Percentiles rank a stretch among this genome's conserved stretches.
Evolutionary conservation across 148 eudicot species (phyloP).

Genomic region (Heliamphora exappendiculata): DNA sequence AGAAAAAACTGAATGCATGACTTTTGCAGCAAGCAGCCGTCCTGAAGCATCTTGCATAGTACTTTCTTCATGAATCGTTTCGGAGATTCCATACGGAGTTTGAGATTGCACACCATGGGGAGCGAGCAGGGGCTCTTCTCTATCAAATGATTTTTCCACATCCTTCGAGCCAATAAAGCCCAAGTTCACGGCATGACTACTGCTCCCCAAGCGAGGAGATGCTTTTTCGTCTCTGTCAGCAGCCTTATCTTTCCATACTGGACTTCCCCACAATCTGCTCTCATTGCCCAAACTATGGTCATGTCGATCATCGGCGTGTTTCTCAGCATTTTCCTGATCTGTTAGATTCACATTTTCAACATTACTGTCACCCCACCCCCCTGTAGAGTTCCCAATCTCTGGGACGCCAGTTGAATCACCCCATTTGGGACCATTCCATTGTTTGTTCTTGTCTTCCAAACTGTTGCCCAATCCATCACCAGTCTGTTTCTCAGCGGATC

Average conservation of each 20-base stretch:
- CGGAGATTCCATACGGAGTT: slow-evolving; percentile 19
- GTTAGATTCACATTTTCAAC: not conserved
- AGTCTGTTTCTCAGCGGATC: slow-evolving; percentile 17
- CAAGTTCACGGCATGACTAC: slow-evolving; percentile 9
- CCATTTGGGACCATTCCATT: slow-evolving; percentile 34
- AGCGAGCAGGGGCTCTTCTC: slow-evolving; percentile 17
- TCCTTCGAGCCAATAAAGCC: slow-evolving; percentile 19
- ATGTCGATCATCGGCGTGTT: slow-evolving; percentile 20
- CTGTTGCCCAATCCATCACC: slow-evolving; percentile 19
- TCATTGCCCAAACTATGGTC: slow-evolving; percentile 18
- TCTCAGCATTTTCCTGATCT: slow-evolving; percentile 14
- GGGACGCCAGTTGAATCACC: slow-evolving; percentile 20
- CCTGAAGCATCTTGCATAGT: slow-evolving; percentile 23
- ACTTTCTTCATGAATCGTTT: slow-evolving; percentile 14
- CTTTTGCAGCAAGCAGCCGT: slow-evolving; percentile 22
- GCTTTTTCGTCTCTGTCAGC: slow-evolving; percentile 17
- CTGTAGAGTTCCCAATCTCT: slow-evolving; percentile 12
- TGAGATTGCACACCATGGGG: slow-evolving; percentile 18
- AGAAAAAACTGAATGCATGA: slow-evolving; percentile 19
- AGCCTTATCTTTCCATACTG: slow-evolving; percentile 16
- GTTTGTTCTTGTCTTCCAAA: slow-evolving; percentile 21
- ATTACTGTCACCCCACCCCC: slow-evolving; percentile 25
- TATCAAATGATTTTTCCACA: slow-evolving; percentile 17
- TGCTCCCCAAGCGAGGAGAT: slow-evolving; percentile 23
- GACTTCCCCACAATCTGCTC: slow-evolving; percentile 22